Conservation (phyloP, 2,329 filamentous ascomycete genomes). For the Fusarium continuum region DNA sequence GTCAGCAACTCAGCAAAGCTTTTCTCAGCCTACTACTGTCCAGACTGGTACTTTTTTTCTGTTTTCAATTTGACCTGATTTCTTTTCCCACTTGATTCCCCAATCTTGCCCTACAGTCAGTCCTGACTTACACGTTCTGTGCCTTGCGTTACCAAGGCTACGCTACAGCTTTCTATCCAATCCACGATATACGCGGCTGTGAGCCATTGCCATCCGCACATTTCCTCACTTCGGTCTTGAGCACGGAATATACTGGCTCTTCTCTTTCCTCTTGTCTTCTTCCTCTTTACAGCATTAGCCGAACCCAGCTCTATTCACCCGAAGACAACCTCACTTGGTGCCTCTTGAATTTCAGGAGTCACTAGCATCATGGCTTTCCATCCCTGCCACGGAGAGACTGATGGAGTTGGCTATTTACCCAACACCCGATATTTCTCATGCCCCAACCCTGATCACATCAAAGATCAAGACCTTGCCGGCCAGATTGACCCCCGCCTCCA, state of each 20-base stretch:
- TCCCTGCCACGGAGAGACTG: background rate
- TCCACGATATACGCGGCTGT: background rate
- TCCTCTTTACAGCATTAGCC: background rate
- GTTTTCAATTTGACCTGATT: background rate
- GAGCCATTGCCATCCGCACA: background rate
- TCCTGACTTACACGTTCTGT: constrained; percentile 22
- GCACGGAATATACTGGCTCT: background rate
- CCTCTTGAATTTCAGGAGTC: background rate
- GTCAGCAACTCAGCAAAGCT: background rate
- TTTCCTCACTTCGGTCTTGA: background rate
- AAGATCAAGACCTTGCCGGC: constrained; percentile 4
- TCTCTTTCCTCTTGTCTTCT: background rate
- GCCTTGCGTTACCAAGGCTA: constrained; percentile 9
- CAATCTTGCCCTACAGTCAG: constrained; percentile 5
- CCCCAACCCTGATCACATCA: background rate
- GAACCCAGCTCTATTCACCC: background rate
- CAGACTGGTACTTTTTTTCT: background rate
- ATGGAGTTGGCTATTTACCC: background rate
- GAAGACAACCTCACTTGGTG: background rate
- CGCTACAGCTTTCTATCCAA: background rate
- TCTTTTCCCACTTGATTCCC: background rate
- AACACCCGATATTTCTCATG: background rate
- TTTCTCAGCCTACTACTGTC: background rate
- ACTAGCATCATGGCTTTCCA: constrained; percentile 8
- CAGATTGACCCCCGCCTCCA: constrained; percentile 29